Percentiles rank a stretch among this genome's conserved stretches.
phyloP scores from a whole-genome alignment of 139 green algal genomes.

The Coelastrella sp. region DNA sequence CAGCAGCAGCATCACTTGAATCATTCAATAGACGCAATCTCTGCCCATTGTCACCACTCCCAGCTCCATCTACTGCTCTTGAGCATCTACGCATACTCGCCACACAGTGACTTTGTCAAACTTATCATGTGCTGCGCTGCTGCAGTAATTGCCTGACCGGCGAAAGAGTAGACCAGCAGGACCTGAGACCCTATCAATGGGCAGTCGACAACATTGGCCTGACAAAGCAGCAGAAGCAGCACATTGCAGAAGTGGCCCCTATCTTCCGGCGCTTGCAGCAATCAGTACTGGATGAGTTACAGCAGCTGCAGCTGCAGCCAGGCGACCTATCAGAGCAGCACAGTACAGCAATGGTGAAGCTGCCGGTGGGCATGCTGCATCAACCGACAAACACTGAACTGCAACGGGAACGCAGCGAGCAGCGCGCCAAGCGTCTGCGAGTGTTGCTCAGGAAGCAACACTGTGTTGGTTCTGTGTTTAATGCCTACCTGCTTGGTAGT shows the following conservation, averaged over 20 bases:
- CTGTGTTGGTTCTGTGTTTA: neutral
- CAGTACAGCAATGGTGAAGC: neutral
- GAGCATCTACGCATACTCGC: too few species aligned
- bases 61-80: too few species aligned
- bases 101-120: too few species aligned
- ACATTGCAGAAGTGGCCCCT: neutral
- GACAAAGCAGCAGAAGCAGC: neutral
- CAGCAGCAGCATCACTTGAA: too few species aligned
- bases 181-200: neutral
- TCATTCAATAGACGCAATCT: too few species aligned
- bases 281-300: neutral
- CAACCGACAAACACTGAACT: neutral
- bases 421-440: neutral
- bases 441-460: conserved; percentile 12
- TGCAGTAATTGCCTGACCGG: neutral
- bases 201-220: neutral
- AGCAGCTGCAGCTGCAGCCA: neutral
- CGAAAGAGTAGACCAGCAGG: neutral
- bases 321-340: neutral
- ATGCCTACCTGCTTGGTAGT: neutral
- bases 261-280: conserved; percentile 6
- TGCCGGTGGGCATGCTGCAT: conserved; percentile 10
- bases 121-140: too few species aligned
- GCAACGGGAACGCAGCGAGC: neutral
- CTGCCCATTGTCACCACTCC: too few species aligned